These are phyloP conservation scores for Boletus reticulatus DNA, from an alignment of 768 basidiomycete species.

Conservation along the genomic window DNA sequence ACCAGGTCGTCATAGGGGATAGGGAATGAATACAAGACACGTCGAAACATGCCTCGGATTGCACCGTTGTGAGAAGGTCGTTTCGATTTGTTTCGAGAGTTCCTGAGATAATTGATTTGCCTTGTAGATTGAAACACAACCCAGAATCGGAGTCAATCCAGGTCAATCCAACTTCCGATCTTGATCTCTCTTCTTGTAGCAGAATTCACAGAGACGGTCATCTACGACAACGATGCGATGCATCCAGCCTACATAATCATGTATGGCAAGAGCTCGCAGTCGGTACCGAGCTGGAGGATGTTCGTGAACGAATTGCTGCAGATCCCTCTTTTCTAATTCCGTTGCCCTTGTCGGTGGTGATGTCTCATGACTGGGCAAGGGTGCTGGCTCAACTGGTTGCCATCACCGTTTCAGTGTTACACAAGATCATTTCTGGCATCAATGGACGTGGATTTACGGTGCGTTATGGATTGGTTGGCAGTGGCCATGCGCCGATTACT, in stretches of 20 bases:
- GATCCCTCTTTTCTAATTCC: constrained; percentile 1
- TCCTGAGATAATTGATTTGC: background rate
- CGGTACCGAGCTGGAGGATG: background rate
- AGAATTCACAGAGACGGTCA: constrained; percentile 13
- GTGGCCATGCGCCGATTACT: background rate
- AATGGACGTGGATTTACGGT: background rate
- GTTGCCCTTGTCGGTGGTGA: background rate
- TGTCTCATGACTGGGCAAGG: background rate
- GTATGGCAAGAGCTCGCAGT: constrained; percentile 6
- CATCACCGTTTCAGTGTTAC: background rate
- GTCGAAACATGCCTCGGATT: constrained; percentile 11
- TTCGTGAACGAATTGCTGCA: background rate
- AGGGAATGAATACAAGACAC: constrained; percentile 9
- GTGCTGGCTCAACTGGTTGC: background rate
- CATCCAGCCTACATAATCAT: constrained; percentile 13
- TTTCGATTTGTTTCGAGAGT: too few relatives aligned
- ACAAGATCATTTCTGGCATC: background rate
- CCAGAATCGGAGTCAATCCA: constrained; percentile 17
- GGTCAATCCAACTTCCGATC: background rate
- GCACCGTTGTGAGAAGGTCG: background rate
- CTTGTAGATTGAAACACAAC: constrained; percentile 10
- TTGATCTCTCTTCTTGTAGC: background rate
- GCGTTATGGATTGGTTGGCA: background rate
- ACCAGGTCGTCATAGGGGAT: constrained; percentile 1
- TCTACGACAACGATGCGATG: constrained; percentile 14